These are phyloP conservation scores for Dovyalis caffra DNA, from an alignment of 345 rosid genomes.

Conservation along the genomic window DNA sequence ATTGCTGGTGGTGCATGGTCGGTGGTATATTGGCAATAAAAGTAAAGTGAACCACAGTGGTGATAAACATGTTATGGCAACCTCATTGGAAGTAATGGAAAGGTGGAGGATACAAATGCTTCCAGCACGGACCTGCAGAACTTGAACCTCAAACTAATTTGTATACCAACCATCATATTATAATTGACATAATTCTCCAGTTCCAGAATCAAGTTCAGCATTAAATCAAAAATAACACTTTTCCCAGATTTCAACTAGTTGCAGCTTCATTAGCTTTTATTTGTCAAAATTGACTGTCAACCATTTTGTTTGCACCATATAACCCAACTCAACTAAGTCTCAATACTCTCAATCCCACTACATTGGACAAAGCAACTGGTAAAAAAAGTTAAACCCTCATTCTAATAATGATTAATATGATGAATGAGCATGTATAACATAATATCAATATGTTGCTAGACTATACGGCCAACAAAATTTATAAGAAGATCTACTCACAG, in stretches of 20 bases:
- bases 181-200: not conserved
- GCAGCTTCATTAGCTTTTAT: not conserved
- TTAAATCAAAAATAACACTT: not conserved
- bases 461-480: not conserved
- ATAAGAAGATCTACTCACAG: conserved; percentile 51
- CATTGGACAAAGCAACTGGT: not conserved
- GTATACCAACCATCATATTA: not conserved
- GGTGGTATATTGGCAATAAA: not conserved
- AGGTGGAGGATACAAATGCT: not conserved
- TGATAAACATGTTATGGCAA: not conserved
- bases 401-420: not conserved
- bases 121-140: not conserved
- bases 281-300: not conserved
- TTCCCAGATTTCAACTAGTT: not conserved
- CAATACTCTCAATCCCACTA: not conserved
- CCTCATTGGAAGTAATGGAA: not conserved
- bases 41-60: not conserved
- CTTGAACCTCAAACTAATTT: not conserved
- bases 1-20: not conserved
- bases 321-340: not conserved
- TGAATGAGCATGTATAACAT: not conserved
- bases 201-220: not conserved
- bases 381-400: not conserved
- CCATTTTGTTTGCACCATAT: not conserved
- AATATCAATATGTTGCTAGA: not conserved